Conservation (phyloP, 805 yeast genomes). For the Suhomyces kilbournensis region DNA sequence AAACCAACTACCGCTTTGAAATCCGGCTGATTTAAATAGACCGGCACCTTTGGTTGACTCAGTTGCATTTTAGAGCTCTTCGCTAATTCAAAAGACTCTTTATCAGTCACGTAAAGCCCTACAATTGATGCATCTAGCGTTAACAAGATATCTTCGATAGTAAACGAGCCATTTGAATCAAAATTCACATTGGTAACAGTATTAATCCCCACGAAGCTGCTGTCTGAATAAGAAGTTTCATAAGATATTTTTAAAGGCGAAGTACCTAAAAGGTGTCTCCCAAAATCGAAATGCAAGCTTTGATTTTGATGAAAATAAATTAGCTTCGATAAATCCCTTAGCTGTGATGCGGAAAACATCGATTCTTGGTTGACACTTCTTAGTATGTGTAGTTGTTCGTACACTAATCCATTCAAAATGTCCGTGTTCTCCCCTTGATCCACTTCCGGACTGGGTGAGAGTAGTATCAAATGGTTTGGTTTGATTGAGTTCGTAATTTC, state of each 20-base stretch:
- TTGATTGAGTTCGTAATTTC: constrained; percentile 41
- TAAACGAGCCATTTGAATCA: constrained; percentile 15
- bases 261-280: constrained; percentile 17
- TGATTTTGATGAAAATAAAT: constrained; percentile 49
- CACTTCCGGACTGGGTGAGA: constrained; percentile 30
- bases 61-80: not conserved
- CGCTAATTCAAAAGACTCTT: constrained; percentile 11
- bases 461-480: constrained; percentile 57
- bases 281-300: constrained; percentile 18
- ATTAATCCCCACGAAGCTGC: constrained; percentile 20
- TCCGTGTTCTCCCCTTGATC: constrained; percentile 26
- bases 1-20: constrained; percentile 6
- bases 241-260: constrained; percentile 30
- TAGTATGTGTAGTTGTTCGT: constrained; percentile 23
- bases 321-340: constrained; percentile 50
- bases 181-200: constrained; percentile 24
- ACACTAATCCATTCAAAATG: constrained; percentile 23
- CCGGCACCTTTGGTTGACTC: constrained; percentile 8
- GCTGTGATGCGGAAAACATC: constrained; percentile 48
- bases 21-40: constrained; percentile 17
- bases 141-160: constrained; percentile 21
- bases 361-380: constrained; percentile 31
- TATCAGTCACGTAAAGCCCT: constrained; percentile 33
- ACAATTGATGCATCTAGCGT: constrained; percentile 43
- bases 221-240: constrained; percentile 10